Base-by-base conservation (phyloP, 306 rosid species). In the Begonia loranthoides region DNA sequence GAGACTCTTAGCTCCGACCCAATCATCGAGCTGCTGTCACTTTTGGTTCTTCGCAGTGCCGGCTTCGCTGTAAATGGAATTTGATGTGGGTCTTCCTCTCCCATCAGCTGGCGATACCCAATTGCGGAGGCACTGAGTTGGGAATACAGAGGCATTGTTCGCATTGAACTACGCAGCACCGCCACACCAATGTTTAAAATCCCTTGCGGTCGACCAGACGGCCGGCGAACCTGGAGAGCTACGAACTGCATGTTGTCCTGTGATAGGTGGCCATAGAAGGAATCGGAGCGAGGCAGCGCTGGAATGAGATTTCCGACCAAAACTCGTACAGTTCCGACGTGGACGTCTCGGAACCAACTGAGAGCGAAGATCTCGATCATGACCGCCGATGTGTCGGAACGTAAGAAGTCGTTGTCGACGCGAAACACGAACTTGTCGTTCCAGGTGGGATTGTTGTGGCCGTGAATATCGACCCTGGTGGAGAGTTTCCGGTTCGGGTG, bases 341-440 rank as follows among this genome's bases (percentile, higher is more conserved):
- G 96, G 41, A 92, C 68, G 56, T 92, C 99, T 41, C 65, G 62
- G 43, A 80, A 92, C 99, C 99, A 92, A 51, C 87, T 95, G 11
- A 86, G 68, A 1, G 88, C 94, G 21, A 86, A 86, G 40, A 92
- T 83, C 59, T 86, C 99, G 54, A 92, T 83, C 60, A 74, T 80
- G 22, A 92, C 70, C 0, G 74, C 70, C 0, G 96, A 78, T 0
- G 76, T 72, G 24, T 86, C 94, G 1, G 73, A 54, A 1, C 69
- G 68, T 6, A 92, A 54, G 50, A 92, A 92, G 0, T 76, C 93
- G 0, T 83, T 84, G 0, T 87, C 94, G 0, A 92, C 79, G 0
- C 93, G 80, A 16, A 92, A 92, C 0, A 86, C 93, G 13, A 92
- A 92, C 60, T 87, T 92, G 59, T 92, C 99, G 41, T 92, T 86